phyloP scores from a whole-genome alignment of 208 protist genomes.

The Trypanosoma boissoni region DNA sequence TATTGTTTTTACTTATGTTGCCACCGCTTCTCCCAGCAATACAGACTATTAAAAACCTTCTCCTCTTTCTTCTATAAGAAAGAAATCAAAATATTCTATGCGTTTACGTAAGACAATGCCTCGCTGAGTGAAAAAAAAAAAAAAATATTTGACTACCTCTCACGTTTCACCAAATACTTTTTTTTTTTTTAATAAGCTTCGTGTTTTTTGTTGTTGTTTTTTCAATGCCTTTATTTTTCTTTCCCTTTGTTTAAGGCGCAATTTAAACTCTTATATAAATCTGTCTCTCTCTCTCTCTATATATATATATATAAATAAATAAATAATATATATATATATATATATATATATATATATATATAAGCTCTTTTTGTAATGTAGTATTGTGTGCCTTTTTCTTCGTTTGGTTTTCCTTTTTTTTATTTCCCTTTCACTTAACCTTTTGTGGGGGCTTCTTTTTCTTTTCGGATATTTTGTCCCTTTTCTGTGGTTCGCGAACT shows the following conservation, averaged over 20 bases:
- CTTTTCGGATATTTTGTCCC: constrained; percentile 5
- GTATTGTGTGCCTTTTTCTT: background rate
- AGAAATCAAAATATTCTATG: background rate
- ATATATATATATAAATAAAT: background rate
- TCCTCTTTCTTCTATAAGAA: background rate
- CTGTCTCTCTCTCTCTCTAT: background rate
- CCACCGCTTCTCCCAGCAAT: too few species aligned
- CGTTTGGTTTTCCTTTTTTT: background rate
- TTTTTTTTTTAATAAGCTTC: background rate
- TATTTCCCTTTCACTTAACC: background rate
- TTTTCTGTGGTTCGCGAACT: background rate
- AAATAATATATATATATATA: background rate
- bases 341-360: constrained; percentile 22
- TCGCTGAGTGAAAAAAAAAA: too few species aligned
- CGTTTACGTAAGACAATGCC: background rate
- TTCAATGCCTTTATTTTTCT: background rate
- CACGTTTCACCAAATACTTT: background rate
- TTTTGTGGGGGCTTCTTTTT: constrained; percentile 5
- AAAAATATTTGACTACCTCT: too few species aligned
- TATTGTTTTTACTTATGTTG: too few species aligned
- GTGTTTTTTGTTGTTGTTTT: background rate
- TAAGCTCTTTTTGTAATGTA: background rate
- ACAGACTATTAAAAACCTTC: too few species aligned
- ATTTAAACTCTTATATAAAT: background rate
- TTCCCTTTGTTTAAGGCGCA: background rate